Evolutionary conservation across 2,329 filamentous ascomycete genomes (phyloP), one percentile per base, ranked within the genome.

Genomic region (Colletotrichum chlorophyti): DNA sequence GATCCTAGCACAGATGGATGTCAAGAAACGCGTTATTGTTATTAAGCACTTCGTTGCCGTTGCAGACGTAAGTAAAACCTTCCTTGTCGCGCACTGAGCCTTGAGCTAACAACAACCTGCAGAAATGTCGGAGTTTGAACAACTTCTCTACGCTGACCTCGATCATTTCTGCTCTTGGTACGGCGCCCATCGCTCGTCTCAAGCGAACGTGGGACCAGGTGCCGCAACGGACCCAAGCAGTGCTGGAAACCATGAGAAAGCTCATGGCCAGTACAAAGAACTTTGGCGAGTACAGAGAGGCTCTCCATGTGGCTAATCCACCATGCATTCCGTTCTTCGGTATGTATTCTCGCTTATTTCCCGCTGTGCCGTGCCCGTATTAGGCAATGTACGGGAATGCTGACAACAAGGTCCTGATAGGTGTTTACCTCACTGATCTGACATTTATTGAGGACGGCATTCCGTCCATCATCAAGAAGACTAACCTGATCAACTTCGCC

Each of bases 371-470:
- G n/a, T n/a, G n/a, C n/a, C n/a, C n/a, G n/a, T n/a, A n/a, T n/a
- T n/a, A n/a, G n/a, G n/a, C n/a, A n/a, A n/a, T n/a, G n/a, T n/a
- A n/a, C n/a, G n/a, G n/a, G n/a, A n/a, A 17, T 48, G 29, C 50
- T 47, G 15, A 53, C 23, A 35, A 5, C 3, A 12, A 14, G 8
- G 19, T 24, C 31, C n/a, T 46, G 31, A 11, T 63, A 95, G 92
- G 93, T 75, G 94, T 98, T 53, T 99, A 98, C 72, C 80, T 99
- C 61, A 99, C 95, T 58, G 95, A 99, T 78, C 81, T 99, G 58
- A 98, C 94, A 1, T 99, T 99, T 70, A 99, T 99, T 64, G 95
- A 99, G 74, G 94, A 99, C 69, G 95, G 95, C 65, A 99, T 99
- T 62, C 93, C 95, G 3, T 96, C 93, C 9, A 87, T 97, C 67